Base-by-base conservation (phyloP, 176 grass and related monocot species). In the Saccharum spontaneum region DNA sequence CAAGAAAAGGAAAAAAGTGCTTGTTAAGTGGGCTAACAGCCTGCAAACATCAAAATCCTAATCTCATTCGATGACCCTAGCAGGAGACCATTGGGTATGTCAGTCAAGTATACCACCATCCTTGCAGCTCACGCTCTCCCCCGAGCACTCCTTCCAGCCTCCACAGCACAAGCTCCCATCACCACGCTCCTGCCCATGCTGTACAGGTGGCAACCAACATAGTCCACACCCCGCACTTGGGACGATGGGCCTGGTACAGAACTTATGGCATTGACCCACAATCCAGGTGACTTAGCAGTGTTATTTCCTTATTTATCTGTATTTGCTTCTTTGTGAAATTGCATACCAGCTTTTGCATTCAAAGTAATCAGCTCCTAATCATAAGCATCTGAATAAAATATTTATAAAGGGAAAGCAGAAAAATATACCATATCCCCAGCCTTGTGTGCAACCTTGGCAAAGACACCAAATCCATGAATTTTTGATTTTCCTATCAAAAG, bases 401-500 rank as follows among this genome's bases (percentile, higher is more conserved):
- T 38, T 70, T 70, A 33, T 77, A 69, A 87, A 60, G 41, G 40
- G 22, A 71, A 87, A 49, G 23, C 46, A 83, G 38, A 39, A 82
- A 36, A 90, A 71, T 62, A 85, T 91, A 99, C 97, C 97, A 96
- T 96, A 79, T 99, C 97, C 33, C 97, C 97, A 64, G 97, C 97
- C 83, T 94, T 99, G 87, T 96, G 93, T 77, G 88, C 67, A 87
- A 99, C 83, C 86, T 99, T 99, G 55, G 97, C 84, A 78, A 99
- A 99, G 82, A 99, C 93, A 73, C 97, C 97, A 91, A 89, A 99
- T 68, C 97, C 93, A 91, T 99, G 97, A 88, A 99, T 99, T 87
- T 87, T 96, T 85, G 97, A 99, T 89, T 99, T 99, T 79, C 96
- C 96, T 98, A 76, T 61, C 10, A 82, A 72, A 78, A 80, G 20